phyloP scores from a whole-genome alignment of 345 rosid genomes.

The Nephelium lappaceum region DNA sequence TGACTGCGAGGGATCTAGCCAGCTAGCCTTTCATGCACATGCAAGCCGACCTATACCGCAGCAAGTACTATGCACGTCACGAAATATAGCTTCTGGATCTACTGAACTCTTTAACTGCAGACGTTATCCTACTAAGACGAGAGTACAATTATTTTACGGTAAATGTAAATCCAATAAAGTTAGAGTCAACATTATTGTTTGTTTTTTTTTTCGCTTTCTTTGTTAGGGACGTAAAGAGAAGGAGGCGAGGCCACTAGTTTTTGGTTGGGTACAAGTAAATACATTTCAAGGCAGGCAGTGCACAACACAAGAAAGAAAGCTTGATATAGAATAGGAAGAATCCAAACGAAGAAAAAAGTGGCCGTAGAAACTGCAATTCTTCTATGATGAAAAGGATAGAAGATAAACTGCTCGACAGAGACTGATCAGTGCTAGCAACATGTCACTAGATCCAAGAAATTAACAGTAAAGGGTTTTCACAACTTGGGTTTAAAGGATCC shows the following conservation, averaged over 20 bases:
- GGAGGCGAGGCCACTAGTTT: neutral
- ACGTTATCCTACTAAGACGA: neutral
- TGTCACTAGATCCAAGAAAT: constrained; percentile 17
- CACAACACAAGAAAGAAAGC: neutral
- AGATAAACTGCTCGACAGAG: constrained; percentile 8
- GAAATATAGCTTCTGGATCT: neutral
- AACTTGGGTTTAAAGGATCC: constrained; percentile 7
- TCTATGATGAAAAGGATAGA: constrained; percentile 10
- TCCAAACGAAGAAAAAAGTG: neutral
- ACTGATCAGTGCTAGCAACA: neutral
- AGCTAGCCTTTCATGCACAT: neutral
- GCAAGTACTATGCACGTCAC: neutral
- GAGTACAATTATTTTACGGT: too few relatives aligned
- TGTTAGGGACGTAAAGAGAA: neutral
- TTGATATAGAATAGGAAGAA: neutral
- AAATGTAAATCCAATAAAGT: neutral
- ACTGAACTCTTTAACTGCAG: neutral
- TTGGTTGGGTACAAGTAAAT: neutral
- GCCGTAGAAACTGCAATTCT: neutral
- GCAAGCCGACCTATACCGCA: neutral
- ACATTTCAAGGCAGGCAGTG: neutral
- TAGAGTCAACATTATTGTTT: neutral
- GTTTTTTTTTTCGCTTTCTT: neutral
- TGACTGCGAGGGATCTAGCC: too few relatives aligned
- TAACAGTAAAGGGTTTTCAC: constrained; percentile 2